These are phyloP conservation scores for Fusarium camptoceras DNA, from an alignment of 2,329 filamentous ascomycete genomes.

Conservation along the genomic window DNA sequence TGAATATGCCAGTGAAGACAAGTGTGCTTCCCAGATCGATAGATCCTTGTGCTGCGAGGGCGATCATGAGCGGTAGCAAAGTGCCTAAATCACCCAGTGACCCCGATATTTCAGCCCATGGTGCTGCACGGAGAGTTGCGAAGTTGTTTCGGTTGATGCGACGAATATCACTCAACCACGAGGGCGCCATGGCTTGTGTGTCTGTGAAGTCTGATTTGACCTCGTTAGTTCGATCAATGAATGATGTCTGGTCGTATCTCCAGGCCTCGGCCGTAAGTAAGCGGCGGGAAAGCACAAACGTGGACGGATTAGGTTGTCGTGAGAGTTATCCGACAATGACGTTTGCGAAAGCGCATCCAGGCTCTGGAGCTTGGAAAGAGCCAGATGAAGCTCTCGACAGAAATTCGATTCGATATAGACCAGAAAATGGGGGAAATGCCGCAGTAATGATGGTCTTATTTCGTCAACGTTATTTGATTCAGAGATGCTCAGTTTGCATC, in stretches of 20 bases:
- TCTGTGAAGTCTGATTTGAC: neutral
- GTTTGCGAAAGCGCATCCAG: conserved; percentile 13
- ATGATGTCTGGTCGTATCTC: neutral
- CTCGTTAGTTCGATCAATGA: neutral
- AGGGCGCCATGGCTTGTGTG: conserved; percentile 34
- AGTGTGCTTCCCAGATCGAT: conserved; percentile 87
- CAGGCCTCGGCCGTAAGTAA: neutral
- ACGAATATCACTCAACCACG: conserved; percentile 48
- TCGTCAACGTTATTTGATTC: neutral
- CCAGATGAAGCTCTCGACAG: neutral
- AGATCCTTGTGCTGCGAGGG: conserved; percentile 80
- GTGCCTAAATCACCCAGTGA: conserved; percentile 90
- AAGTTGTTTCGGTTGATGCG: conserved; percentile 61
- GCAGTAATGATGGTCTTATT: conserved; percentile 14
- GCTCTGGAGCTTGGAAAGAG: neutral
- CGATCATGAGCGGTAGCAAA: conserved; percentile 87
- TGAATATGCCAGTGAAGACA: conserved; percentile 88
- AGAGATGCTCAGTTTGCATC: neutral
- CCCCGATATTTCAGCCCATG: conserved; percentile 82
- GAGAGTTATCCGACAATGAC: neutral
- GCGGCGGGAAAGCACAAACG: neutral
- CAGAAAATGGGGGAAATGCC: conserved; percentile 16
- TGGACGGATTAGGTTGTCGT: neutral
- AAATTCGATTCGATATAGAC: neutral
- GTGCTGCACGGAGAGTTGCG: conserved; percentile 58